These are phyloP conservation scores for Magnusiomyces paraingens DNA, from an alignment of 1,139 yeast genomes.

Conservation along the genomic window DNA sequence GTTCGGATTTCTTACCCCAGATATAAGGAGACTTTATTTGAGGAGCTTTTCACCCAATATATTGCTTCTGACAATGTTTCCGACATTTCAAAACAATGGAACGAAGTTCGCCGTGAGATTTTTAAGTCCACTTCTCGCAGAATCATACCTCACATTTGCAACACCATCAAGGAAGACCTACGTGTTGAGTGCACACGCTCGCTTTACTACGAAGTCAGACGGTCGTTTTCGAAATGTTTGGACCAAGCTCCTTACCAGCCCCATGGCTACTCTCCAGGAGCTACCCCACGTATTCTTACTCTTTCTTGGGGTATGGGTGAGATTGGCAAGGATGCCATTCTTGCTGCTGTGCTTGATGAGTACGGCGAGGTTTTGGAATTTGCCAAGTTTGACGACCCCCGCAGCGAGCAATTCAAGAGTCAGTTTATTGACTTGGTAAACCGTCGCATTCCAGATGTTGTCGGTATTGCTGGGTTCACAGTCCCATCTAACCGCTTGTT, in stretches of 20 bases:
- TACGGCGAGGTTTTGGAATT: slow-evolving; percentile 72
- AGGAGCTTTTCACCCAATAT: slow-evolving; percentile 49
- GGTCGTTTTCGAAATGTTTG: slow-evolving; percentile 57
- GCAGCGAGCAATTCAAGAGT: slow-evolving; percentile 50
- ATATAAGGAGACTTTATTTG: slow-evolving; percentile 41
- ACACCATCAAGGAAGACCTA: slow-evolving; percentile 77
- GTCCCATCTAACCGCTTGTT: slow-evolving; percentile 61
- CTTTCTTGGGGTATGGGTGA: slow-evolving; percentile 84
- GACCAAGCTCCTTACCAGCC: slow-evolving; percentile 95
- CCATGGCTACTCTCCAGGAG: slow-evolving; percentile 66
- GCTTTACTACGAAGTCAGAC: slow-evolving; percentile 64
- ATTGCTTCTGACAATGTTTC: slow-evolving; percentile 79
- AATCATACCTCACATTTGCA: slow-evolving; percentile 59
- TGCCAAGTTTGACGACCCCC: slow-evolving; percentile 72
- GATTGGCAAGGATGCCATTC: slow-evolving; percentile 72
- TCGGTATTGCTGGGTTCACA: slow-evolving; percentile 84
- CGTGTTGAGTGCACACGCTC: slow-evolving; percentile 70
- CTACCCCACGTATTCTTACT: slow-evolving; percentile 77
- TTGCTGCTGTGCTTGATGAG: slow-evolving; percentile 74
- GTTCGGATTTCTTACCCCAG: slow-evolving; percentile 39
- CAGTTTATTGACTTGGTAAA: slow-evolving; percentile 51
- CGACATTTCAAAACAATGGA: slow-evolving; percentile 78
- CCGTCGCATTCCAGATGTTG: slow-evolving; percentile 68
- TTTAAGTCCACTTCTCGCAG: slow-evolving; percentile 63
- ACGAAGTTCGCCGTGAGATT: slow-evolving; percentile 61